A percentile compares a stretch with the other conserved stretches of the same genome.
These are phyloP conservation scores for Emmonsiellopsis sp. DNA, from an alignment of 2,329 filamentous ascomycete species.

Conservation along the genomic window DNA sequence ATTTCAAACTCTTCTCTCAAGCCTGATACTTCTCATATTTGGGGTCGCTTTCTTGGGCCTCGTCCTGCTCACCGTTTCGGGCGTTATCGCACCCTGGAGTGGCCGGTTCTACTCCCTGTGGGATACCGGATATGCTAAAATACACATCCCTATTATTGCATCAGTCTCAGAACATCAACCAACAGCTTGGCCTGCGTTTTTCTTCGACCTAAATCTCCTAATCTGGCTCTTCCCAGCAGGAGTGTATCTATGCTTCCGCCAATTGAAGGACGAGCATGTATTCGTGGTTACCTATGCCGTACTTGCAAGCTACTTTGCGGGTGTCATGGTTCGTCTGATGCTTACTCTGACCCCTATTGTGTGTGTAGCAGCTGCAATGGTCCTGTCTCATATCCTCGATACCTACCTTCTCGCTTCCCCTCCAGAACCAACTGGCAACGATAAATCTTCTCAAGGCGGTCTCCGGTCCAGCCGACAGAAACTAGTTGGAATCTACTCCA, in stretches of 20 bases:
- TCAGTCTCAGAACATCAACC: constrained; percentile 99
- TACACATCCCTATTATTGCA: constrained; percentile 97
- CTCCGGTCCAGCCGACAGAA: constrained; percentile 65
- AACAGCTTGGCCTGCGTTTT: constrained; percentile 97
- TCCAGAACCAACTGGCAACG: constrained; percentile 29
- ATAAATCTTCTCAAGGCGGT: constrained; percentile 25
- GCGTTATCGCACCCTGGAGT: constrained; percentile 93
- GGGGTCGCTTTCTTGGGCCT: constrained; percentile 64
- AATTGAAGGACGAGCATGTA: constrained; percentile 89
- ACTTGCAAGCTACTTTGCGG: constrained; percentile 93
- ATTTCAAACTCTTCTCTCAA: constrained; percentile 80
- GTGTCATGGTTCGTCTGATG: constrained; percentile 99
- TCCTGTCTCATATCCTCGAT: constrained; percentile 78
- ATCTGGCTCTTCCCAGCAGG: constrained; percentile 99
- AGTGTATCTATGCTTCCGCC: constrained; percentile 96
- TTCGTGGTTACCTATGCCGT: constrained; percentile 97
- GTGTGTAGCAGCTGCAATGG: constrained; percentile 85
- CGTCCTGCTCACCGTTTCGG: constrained; percentile 71
- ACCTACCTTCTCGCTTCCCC: constrained; percentile 67
- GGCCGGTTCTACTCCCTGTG: constrained; percentile 98
- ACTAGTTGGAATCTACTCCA: constrained; percentile 72
- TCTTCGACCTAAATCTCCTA: constrained; percentile 95
- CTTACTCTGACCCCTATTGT: constrained; percentile 93
- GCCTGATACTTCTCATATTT: constrained; percentile 66
- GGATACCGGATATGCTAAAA: constrained; percentile 98